Conservation (phyloP, 306 rosid genomes). For the Cucurbita pepo region DNA sequence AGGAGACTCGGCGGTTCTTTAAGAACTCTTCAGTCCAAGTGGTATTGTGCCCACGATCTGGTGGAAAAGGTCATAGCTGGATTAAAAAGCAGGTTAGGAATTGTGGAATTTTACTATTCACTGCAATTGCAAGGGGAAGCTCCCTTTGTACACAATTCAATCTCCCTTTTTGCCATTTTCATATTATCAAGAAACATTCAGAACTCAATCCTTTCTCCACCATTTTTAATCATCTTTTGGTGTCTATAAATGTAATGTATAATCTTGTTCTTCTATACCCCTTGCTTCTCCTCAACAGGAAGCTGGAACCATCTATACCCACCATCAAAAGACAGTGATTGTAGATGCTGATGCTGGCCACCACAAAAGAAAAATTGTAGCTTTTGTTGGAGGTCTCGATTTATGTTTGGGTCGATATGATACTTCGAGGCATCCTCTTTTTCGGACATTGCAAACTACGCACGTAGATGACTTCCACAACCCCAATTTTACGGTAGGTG, state of each 20-base stretch:
- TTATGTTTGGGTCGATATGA: slow-evolving; percentile 74
- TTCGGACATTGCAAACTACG: slow-evolving; percentile 46
- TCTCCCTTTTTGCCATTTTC: background rate
- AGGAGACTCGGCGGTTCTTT: slow-evolving; percentile 67
- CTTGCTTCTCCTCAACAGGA: slow-evolving; percentile 28
- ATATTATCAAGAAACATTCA: background rate
- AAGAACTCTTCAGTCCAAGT: slow-evolving; percentile 70
- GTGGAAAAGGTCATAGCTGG: slow-evolving; percentile 68
- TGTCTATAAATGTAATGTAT: background rate
- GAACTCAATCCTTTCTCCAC: background rate
- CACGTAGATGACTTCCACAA: slow-evolving; percentile 69
- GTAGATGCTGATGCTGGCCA: slow-evolving; percentile 83
- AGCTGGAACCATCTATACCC: slow-evolving; percentile 76
- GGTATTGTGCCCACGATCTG: slow-evolving; percentile 64
- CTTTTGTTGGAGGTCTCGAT: slow-evolving; percentile 94
- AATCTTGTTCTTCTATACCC: background rate
- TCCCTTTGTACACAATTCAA: background rate
- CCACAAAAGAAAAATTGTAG: slow-evolving; percentile 47
- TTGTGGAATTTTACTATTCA: background rate
- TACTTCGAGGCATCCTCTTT: slow-evolving; percentile 50
- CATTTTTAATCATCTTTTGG: background rate
- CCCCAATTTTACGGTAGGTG: slow-evolving; percentile 48
- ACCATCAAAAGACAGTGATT: slow-evolving; percentile 88
- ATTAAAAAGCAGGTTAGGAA: slow-evolving; percentile 34
- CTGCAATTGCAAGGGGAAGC: background rate